Conservation (phyloP, 805 yeast genomes). For the Naumovozyma dairenensis region DNA sequence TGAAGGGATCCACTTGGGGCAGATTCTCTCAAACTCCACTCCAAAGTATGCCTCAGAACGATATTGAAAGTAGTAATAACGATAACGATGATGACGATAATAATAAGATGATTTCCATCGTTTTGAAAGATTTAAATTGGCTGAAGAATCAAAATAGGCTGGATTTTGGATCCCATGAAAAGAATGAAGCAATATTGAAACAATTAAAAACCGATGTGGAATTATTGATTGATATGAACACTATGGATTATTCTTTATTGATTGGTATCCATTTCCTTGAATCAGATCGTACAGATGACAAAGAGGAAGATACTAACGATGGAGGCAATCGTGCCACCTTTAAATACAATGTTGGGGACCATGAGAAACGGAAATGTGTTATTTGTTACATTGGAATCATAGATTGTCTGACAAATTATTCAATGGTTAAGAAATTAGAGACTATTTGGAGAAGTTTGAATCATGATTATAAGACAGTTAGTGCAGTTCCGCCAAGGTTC, state of each 20-base stretch:
- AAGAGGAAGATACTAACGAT: conserved; percentile 3
- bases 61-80: too few relatives aligned
- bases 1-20: conserved; percentile 89
- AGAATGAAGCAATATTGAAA: conserved; percentile 37
- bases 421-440: conserved; percentile 45
- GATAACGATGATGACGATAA: conserved; percentile 15
- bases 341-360: conserved; percentile 72
- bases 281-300: conserved; percentile 47
- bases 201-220: conserved; percentile 70
- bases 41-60: conserved; percentile 8
- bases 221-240: conserved; percentile 62
- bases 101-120: conserved; percentile 23
- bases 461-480: conserved; percentile 58
- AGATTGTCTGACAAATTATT: conserved; percentile 82
- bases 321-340: conserved; percentile 27
- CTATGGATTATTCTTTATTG: conserved; percentile 90
- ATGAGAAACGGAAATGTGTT: conserved; percentile 43
- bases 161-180: conserved; percentile 63
- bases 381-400: conserved; percentile 88
- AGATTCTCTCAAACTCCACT: conserved; percentile 40
- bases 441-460: conserved; percentile 73
- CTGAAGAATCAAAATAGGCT: conserved; percentile 53
- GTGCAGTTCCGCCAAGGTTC: conserved; percentile 83
- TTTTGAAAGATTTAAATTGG: conserved; percentile 86
- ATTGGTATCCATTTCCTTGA: conserved; percentile 76